Percentiles rank a stretch among this genome's conserved stretches.
These are phyloP conservation scores for Rachicladosporium sp. DNA, from an alignment of 2,329 filamentous ascomycete species.

Conservation along the genomic window DNA sequence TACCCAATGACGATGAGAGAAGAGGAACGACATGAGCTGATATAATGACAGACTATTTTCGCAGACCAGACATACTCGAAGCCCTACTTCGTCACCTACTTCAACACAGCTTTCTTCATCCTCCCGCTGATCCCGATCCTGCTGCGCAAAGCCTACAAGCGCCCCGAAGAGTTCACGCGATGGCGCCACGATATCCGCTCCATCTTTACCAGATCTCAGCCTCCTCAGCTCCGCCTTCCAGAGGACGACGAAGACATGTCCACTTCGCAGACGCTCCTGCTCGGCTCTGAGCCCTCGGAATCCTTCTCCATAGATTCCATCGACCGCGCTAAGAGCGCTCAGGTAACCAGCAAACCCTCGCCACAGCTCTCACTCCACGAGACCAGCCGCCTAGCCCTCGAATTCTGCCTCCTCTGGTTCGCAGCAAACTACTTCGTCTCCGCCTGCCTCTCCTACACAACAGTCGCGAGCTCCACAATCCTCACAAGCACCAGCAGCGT, in stretches of 20 bases:
- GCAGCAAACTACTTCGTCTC: constrained; percentile 84
- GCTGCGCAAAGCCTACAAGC: constrained; percentile 21
- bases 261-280: constrained; percentile 9
- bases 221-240: neutral
- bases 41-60: constrained; percentile 61
- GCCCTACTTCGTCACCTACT: constrained; percentile 89
- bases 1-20: neutral
- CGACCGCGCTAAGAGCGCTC: neutral
- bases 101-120: constrained; percentile 83
- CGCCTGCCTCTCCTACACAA: constrained; percentile 85
- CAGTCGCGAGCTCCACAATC: constrained; percentile 83
- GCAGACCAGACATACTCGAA: constrained; percentile 88
- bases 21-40: constrained; percentile 1
- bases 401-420: constrained; percentile 86
- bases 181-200: constrained; percentile 10
- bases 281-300: constrained; percentile 10
- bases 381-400: constrained; percentile 65
- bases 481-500: constrained; percentile 80
- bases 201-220: neutral
- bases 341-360: neutral
- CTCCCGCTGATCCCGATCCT: constrained; percentile 61
- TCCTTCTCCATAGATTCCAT: neutral
- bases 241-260: constrained; percentile 1
- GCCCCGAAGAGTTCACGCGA: constrained; percentile 15
- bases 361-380: constrained; percentile 50